Evolutionary conservation across 2,329 filamentous ascomycete species (phyloP).

Genomic region (Ophiostoma tasmaniense): DNA sequence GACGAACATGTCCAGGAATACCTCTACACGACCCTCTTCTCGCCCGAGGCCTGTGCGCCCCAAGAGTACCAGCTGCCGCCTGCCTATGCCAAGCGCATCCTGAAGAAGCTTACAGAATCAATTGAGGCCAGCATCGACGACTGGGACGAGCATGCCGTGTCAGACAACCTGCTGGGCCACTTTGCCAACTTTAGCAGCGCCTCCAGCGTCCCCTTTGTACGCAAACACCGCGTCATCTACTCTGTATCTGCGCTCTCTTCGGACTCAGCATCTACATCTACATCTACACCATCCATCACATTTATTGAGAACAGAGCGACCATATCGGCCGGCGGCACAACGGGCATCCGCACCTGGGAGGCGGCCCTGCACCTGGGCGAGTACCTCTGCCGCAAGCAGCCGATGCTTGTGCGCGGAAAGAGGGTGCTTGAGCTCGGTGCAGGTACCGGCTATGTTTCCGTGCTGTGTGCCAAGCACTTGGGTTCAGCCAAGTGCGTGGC

Average conservation of each 20-base stretch:
- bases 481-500: slow-evolving; percentile 51
- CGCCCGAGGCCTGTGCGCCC: neutral
- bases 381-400: slow-evolving; percentile 48
- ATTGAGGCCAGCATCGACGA: slow-evolving; percentile 70
- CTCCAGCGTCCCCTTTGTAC: slow-evolving; percentile 52
- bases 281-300: slow-evolving; percentile 35
- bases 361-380: slow-evolving; percentile 65
- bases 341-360: slow-evolving; percentile 74
- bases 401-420: slow-evolving; percentile 41
- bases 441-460: slow-evolving; percentile 67
- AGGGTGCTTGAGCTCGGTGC: slow-evolving; percentile 64
- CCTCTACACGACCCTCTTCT: slow-evolving; percentile 50
- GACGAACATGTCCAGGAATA: slow-evolving; percentile 48
- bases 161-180: slow-evolving; percentile 65
- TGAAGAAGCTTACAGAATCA: slow-evolving; percentile 62
- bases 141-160: slow-evolving; percentile 71
- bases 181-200: slow-evolving; percentile 53
- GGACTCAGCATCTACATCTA: neutral
- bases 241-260: slow-evolving; percentile 34
- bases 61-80: slow-evolving; percentile 51
- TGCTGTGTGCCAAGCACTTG: slow-evolving; percentile 63
- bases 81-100: slow-evolving; percentile 59
- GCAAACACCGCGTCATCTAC: slow-evolving; percentile 70
- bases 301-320: slow-evolving; percentile 61
- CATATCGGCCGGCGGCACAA: slow-evolving; percentile 63